phyloP scores from a whole-genome alignment of 2,329 filamentous ascomycete species.

The Pseudogymnoascus sp. region DNA sequence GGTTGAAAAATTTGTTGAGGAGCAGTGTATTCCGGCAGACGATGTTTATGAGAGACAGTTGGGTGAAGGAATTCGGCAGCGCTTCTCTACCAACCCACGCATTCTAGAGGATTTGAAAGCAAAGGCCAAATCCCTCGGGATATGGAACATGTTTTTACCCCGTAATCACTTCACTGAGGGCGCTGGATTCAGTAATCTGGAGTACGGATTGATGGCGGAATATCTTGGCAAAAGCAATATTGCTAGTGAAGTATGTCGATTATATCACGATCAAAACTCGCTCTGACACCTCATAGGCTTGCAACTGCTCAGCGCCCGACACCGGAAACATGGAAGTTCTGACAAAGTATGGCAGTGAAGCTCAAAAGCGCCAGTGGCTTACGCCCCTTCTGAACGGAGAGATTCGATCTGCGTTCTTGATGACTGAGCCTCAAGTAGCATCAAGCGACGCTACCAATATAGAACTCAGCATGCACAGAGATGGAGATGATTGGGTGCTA shows the following conservation, averaged over 20 bases:
- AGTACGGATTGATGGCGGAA: conserved; percentile 94
- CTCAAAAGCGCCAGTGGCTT: conserved; percentile 74
- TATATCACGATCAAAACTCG: no score
- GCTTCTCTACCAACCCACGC: no score
- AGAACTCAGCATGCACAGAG: conserved; percentile 64
- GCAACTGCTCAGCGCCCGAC: conserved; percentile 79
- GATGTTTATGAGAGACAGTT: no score
- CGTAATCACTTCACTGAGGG: conserved; percentile 93
- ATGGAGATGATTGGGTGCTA: conserved; percentile 78
- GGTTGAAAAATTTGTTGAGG: no score
- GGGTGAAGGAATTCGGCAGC: no score
- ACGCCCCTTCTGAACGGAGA: conserved; percentile 67
- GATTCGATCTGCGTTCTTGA: conserved; percentile 79
- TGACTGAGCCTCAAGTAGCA: conserved; percentile 81
- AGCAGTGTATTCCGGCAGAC: no score
- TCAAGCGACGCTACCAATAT: conserved; percentile 88
- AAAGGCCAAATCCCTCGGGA: no score
- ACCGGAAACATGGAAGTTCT: conserved; percentile 91
- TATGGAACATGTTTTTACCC: no score
- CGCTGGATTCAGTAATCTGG: conserved; percentile 81
- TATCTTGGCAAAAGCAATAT: conserved; percentile 74
- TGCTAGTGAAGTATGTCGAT: conserved; percentile 54
- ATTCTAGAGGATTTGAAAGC: no score
- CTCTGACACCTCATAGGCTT: conserved; percentile 43
- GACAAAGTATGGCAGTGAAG: conserved; percentile 76